A percentile compares a stretch with the other conserved stretches of the same genome.
These are phyloP conservation scores for Suhomyces yuchorum DNA, from an alignment of 1,139 yeast species.

Conservation along the genomic window DNA sequence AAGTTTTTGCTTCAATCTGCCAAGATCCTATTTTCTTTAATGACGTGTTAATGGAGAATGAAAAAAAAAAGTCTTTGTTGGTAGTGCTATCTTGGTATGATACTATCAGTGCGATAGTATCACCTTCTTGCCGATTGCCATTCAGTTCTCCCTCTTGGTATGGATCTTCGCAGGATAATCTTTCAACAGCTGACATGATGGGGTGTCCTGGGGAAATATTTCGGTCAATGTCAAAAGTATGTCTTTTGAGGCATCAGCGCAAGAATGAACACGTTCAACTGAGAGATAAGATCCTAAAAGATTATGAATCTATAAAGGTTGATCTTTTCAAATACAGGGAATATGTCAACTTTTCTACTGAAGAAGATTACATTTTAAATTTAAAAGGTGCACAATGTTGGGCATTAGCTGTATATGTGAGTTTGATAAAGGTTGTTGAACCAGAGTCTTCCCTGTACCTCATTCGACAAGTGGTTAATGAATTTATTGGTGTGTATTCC, in stretches of 20 bases:
- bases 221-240: conserved; percentile 43
- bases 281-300: conserved; percentile 17
- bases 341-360: conserved; percentile 35
- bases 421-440: conserved; percentile 37
- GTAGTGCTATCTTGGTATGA: conserved; percentile 59
- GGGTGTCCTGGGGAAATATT: conserved; percentile 62
- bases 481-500: conserved; percentile 48
- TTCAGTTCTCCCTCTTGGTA: conserved; percentile 54
- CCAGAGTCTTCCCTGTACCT: conserved; percentile 23
- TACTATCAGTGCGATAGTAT: conserved; percentile 54
- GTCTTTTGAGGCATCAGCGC: conserved; percentile 40
- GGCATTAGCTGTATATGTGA: conserved; percentile 48
- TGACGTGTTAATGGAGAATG: conserved; percentile 34
- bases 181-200: conserved; percentile 53
- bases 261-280: conserved; percentile 16
- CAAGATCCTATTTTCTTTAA: conserved; percentile 31
- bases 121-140: conserved; percentile 56
- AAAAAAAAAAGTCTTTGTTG: conserved; percentile 49
- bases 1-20: conserved; percentile 52
- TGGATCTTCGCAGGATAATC: conserved; percentile 40
- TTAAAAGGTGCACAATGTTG: conserved; percentile 56
- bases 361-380: conserved; percentile 33
- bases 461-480: conserved; percentile 37
- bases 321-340: conserved; percentile 46
- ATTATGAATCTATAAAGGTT: conserved; percentile 31